Evolutionary conservation across 2,329 filamentous ascomycete species (phyloP).

Genomic region (Paecilomyces dactylethromorphus): DNA sequence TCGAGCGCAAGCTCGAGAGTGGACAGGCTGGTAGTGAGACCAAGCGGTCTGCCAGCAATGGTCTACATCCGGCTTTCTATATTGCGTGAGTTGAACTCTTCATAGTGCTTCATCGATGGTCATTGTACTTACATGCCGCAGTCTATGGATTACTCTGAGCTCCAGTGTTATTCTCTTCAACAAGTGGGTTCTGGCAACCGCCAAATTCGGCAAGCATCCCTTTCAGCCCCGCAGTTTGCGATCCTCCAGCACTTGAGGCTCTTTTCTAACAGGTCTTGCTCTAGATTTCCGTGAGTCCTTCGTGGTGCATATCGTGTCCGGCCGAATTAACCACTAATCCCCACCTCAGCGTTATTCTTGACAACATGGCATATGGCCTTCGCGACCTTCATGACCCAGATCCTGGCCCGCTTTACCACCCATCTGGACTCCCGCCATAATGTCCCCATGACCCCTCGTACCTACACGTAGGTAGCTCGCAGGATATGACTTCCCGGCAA

Average conservation of each 20-base stretch:
- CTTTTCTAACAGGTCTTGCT: no score
- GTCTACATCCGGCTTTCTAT: conserved; percentile 74
- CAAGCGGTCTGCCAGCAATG: no score
- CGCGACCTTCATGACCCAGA: conserved; percentile 87
- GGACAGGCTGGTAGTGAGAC: no score
- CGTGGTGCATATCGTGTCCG: no score
- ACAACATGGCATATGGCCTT: conserved; percentile 95
- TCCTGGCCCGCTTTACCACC: conserved; percentile 82
- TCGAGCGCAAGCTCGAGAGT: no score
- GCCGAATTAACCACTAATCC: conserved; percentile 1
- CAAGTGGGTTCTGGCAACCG: conserved; percentile 90
- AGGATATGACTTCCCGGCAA: no score
- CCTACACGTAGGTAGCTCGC: conserved; percentile 52
- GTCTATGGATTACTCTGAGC: conserved; percentile 85
- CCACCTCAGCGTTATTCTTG: conserved; percentile 50
- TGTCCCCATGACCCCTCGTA: conserved; percentile 91
- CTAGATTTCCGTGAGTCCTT: conserved; percentile 41
- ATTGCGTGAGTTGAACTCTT: conserved; percentile 49
- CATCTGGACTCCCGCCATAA: conserved; percentile 90
- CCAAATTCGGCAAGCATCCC: conserved; percentile 65
- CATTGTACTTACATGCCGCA: conserved; percentile 32
- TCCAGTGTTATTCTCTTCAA: conserved; percentile 98
- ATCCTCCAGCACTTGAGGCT: no score
- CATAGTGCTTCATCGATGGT: no score
- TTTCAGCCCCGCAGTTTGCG: no score